These are phyloP conservation scores for Aspergillus spinulosporus DNA, from an alignment of 2,329 filamentous ascomycete genomes.

Conservation along the genomic window DNA sequence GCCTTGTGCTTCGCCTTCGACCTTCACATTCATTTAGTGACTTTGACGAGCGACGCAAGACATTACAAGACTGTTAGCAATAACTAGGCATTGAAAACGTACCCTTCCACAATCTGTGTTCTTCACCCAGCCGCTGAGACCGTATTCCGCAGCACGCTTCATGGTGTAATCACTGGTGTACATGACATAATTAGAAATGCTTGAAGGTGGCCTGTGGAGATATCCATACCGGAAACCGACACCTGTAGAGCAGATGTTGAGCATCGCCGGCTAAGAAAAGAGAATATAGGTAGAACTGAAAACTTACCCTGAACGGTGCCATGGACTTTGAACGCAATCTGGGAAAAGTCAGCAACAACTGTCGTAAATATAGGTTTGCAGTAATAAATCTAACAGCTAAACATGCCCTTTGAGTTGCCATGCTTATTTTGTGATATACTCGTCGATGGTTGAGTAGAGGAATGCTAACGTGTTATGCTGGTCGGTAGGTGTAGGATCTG, in stretches of 20 bases:
- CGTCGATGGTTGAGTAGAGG: background rate
- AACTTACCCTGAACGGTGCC: conserved; percentile 68
- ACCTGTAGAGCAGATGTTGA: conserved; percentile 22
- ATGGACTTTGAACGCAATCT: conserved; percentile 55
- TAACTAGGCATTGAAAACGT: conserved; percentile 8
- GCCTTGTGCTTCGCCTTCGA: conserved; percentile 87
- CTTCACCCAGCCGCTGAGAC: conserved; percentile 51
- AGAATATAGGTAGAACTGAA: background rate
- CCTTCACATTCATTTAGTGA: conserved; percentile 53
- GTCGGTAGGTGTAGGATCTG: background rate
- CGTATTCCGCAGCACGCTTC: conserved; percentile 44
- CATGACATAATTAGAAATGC: background rate
- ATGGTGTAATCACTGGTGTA: conserved; percentile 44
- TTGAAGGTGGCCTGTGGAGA: background rate
- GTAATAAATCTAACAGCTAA: background rate
- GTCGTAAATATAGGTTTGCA: background rate
- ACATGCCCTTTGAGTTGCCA: conserved; percentile 26
- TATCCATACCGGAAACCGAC: conserved; percentile 36
- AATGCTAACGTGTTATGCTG: background rate
- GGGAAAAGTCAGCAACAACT: conserved; percentile 13
- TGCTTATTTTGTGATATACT: conserved; percentile 10
- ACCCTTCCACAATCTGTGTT: conserved; percentile 51
- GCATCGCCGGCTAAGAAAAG: background rate
- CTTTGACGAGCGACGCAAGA: background rate
- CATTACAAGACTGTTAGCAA: background rate